Conservation (phyloP, 768 basidiomycete genomes). For the Boletus coccyginus region DNA sequence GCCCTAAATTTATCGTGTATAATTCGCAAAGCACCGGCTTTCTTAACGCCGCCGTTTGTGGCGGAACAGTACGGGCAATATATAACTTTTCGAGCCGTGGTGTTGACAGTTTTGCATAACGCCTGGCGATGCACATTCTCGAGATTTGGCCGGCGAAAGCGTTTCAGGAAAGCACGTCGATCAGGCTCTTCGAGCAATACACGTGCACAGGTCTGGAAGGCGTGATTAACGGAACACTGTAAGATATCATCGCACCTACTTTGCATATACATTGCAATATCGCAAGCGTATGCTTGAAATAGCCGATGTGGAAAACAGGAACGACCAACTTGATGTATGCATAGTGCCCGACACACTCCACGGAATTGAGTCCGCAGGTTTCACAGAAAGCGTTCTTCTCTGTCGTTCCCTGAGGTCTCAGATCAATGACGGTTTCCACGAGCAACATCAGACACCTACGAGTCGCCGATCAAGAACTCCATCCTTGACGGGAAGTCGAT, state of each 20-base stretch:
- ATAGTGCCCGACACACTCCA: slow-evolving; percentile 97
- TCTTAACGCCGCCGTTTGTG: slow-evolving; percentile 95
- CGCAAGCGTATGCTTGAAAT: slow-evolving; percentile 92
- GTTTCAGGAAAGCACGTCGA: slow-evolving; percentile 76
- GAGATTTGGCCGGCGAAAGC: slow-evolving; percentile 86
- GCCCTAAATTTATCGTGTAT: slow-evolving; percentile 97
- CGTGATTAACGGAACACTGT: neutral
- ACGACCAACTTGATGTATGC: slow-evolving; percentile 97
- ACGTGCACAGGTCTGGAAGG: slow-evolving; percentile 77
- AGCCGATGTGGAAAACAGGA: slow-evolving; percentile 98
- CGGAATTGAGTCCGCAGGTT: slow-evolving; percentile 88
- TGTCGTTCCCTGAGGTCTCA: slow-evolving; percentile 72
- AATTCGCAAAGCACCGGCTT: slow-evolving; percentile 91
- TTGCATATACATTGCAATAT: slow-evolving; percentile 98
- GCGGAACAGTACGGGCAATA: slow-evolving; percentile 93
- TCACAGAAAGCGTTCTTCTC: slow-evolving; percentile 92
- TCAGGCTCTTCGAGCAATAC: slow-evolving; percentile 88
- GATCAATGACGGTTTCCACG: neutral
- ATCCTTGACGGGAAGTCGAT: slow-evolving; percentile 83
- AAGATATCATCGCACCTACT: slow-evolving; percentile 37
- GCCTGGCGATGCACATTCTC: slow-evolving; percentile 90
- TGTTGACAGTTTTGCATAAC: slow-evolving; percentile 81
- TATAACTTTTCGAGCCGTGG: slow-evolving; percentile 82
- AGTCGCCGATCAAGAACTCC: slow-evolving; percentile 92
- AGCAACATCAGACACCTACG: slow-evolving; percentile 42